Base-by-base conservation (phyloP, 129 eudicot species). In the Flaveria sonorensis region DNA sequence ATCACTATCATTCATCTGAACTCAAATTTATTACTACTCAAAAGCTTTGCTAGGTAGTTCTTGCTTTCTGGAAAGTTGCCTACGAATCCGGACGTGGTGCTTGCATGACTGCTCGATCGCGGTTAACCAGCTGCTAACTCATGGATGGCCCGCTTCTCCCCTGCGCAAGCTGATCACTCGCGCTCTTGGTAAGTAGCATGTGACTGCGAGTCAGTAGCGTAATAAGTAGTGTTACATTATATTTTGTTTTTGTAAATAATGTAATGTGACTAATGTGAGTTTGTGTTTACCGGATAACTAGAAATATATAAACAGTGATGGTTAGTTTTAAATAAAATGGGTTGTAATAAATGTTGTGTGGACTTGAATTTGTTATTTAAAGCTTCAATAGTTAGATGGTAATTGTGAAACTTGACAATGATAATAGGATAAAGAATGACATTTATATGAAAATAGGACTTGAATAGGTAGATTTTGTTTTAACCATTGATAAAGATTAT, bases 21-120 rank as follows among this genome's bases (percentile, higher is more conserved):
- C 23, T 48, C 70, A 32, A 30, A 16, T 64, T 61, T 64, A 64
- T 13, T 64, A 64, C 70, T 64, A 19, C 45, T 32, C 69, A 61
- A 61, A 12, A 24, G 4, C 16, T n/a, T 61, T 28, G 60, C 23
- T 16, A 52, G 21, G n/a, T 52, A 4, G 23, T 18, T 52, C 60
- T 52, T n/a, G 21, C 21, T n/a, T 18, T 52, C 3, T 52, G 18
- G 60, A 52, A 52, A 52, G 2, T n/a, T 52, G 60, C 56, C 56
- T 50, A 13, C 1, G 56, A 50, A 56, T 7, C 23, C 4, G 62
- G 62, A 21, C 15, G 30, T 57, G 32, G 64, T 63, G 45, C 36
- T 26, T 64, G 70, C 70, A 64, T 30, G 46, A 46, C 70, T 36
- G 47, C 70, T 16, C 23, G 13, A 10, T 32, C 14, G 23, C 70